phyloP scores from a whole-genome alignment of 441 rosid genomes.

The Dalechampia spathulata region DNA sequence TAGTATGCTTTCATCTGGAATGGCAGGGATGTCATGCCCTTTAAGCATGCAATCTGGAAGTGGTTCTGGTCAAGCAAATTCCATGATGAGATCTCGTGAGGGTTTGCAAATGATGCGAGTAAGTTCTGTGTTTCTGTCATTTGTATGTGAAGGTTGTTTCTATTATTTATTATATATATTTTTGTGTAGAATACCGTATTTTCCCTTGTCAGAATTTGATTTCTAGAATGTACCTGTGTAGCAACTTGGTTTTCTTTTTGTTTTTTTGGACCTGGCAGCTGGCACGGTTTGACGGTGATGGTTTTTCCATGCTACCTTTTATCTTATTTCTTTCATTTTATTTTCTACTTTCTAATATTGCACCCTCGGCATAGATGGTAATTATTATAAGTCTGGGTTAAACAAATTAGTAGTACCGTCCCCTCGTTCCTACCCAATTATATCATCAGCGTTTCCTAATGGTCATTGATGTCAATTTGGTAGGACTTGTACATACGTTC shows the following conservation, averaged over 20 bases:
- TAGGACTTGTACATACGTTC: background rate
- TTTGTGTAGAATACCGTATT: background rate
- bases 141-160: background rate
- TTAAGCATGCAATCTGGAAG: conserved; percentile 60
- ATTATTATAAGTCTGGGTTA: too few species aligned
- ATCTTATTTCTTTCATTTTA: too few species aligned
- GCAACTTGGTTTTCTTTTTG: too few species aligned
- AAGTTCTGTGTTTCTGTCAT: conserved; percentile 15
- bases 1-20: conserved; percentile 61
- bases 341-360: too few species aligned
- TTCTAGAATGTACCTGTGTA: background rate
- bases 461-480: background rate
- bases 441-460: too few species aligned
- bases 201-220: background rate
- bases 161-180: background rate
- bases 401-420: too few species aligned
- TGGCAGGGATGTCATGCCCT: conserved; percentile 65
- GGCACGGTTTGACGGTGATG: too few species aligned
- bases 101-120: conserved; percentile 75
- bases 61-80: conserved; percentile 62
- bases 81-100: conserved; percentile 79
- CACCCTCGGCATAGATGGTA: too few species aligned
- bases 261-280: too few species aligned
- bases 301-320: too few species aligned
- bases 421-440: too few species aligned